Base-by-base conservation (phyloP, 306 rosid genomes). In the Fragaria vesca region DNA sequence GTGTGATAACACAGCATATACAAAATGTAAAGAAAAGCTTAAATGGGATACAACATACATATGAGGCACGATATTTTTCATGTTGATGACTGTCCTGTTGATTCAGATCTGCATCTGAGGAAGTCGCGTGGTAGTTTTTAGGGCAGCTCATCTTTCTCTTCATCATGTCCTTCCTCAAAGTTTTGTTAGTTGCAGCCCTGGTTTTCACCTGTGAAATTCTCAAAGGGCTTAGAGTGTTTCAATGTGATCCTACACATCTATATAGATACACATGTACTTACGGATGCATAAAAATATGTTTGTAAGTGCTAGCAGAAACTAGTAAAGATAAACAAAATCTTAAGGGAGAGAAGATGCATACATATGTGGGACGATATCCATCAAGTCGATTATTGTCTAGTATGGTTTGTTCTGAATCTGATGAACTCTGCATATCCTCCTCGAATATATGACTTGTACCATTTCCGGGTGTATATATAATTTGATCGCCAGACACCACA, bases 381-480 rank as follows among this genome's bases (percentile, higher is more conserved):
- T 62, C 30, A 58, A 55, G 62, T 60, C 82, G 84, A 32, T 63
- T 34, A 4, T 32, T 15, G 82, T 74, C 57, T 20, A 61, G 71
- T 57, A 38, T 1, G 16, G 73, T 57, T 79, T 6, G 42, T 62
- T 89, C 89, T 18, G 83, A 26, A 50, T 90, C 92, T 43, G 86
- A 74, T 26, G 82, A 69, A 78, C 80, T 75, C 55, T 54, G 68
- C 62, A n/a, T 78, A 62, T 43, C 78, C 21, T 66, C 28, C 47
- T 66, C 76, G 32, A 26, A 36, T 45, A 7, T 73, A 63, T 26
- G 28, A 50, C 76, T 43, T 55, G 70, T 74, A 47, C 78, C 81
- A 34, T 34, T 72, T 52, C 18, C 54, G n/a, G 15, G 66, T n/a
- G 18, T 60, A 78, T 20, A 73, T 46, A 62, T 30, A 20, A 72